Base-by-base conservation (phyloP, 2,329 filamentous ascomycete genomes). In the Pezicula rhizophila region DNA sequence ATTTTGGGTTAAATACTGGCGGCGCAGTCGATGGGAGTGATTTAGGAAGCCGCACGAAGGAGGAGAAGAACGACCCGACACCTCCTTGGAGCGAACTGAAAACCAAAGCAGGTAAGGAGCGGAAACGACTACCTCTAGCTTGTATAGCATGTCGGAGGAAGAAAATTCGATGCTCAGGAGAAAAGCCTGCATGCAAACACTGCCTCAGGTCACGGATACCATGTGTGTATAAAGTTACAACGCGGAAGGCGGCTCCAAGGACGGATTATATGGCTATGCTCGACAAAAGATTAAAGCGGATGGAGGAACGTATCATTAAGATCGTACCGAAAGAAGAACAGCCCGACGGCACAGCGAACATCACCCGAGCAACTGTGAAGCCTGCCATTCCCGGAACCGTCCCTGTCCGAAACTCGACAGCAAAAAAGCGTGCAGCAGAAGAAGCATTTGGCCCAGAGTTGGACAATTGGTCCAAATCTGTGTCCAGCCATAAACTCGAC, bases 201-300 rank as follows among this genome's bases (percentile, higher is more conserved):
- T 97, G 93, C 64, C 76, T 95, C 51, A 82, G 91, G 49, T 95
- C 92, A 45, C 82, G 92, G 39, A 95, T 95, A 58, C 92, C 92
- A 2, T 99, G 93, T 65, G 91, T 97, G 4, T 99, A 97, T 76
- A 97, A 97, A 64, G 89, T 96, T 51, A 97, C 91, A 0, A 90
- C 91, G 4, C 79, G 93, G 52, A 97, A 97, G 67, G 90, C 92
- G 1, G 90, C 91, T 3, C 93, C 93, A 2, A 79, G 93, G 46
- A 97, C 93, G 15, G 93, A 97, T 68, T 97, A 97, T 68, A 97
- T 97, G 93, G 90, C 91, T 38, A 97, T 97, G 90, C 72, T 97
- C 60, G 93, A 97, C 70, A 96, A 96, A 70, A 80, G 93, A 46
- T 68, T 97, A 57, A 96, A 95, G 73, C 79, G 92, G 49, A 97